Percentiles rank a stretch among this genome's conserved stretches.
phyloP scores from a whole-genome alignment of 768 basidiomycete genomes.

The Kwoniella sp. region DNA sequence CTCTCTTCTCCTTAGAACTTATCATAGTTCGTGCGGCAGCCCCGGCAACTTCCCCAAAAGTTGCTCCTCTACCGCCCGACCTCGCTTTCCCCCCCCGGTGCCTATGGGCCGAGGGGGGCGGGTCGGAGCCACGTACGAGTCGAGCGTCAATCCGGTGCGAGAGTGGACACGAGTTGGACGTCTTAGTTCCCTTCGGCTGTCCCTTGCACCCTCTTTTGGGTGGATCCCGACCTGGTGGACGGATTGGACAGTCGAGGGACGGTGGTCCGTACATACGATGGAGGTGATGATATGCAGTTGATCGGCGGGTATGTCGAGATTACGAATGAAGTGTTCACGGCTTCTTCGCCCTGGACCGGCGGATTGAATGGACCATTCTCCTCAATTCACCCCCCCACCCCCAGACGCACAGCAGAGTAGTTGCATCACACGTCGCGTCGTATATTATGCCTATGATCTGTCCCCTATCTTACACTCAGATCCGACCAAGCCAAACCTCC shows the following conservation, averaged over 20 bases:
- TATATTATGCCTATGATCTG: constrained; percentile 6
- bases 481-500: not conserved
- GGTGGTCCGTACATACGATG: constrained; percentile 20
- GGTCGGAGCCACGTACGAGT: constrained; percentile 6
- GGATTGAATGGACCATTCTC: no score
- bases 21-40: constrained; percentile 19
- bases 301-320: no score
- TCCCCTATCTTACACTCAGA: not conserved
- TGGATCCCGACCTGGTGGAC: not conserved
- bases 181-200: constrained; percentile 28
- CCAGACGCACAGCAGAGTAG: not conserved
- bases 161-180: constrained; percentile 13
- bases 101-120: not conserved
- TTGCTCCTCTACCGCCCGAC: constrained; percentile 23
- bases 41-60: constrained; percentile 24
- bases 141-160: constrained; percentile 36
- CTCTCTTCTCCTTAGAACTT: not conserved
- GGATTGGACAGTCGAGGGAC: constrained; percentile 9
- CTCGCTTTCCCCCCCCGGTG: not conserved
- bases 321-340: no score
- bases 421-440: constrained; percentile 7
- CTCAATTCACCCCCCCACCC: not conserved
- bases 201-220: not conserved
- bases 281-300: no score
- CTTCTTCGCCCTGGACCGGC: no score